Evolutionary conservation across 2,329 filamentous ascomycete genomes (phyloP), one percentile per base, ranked within the genome.

Genomic region (Penicillium freii): DNA sequence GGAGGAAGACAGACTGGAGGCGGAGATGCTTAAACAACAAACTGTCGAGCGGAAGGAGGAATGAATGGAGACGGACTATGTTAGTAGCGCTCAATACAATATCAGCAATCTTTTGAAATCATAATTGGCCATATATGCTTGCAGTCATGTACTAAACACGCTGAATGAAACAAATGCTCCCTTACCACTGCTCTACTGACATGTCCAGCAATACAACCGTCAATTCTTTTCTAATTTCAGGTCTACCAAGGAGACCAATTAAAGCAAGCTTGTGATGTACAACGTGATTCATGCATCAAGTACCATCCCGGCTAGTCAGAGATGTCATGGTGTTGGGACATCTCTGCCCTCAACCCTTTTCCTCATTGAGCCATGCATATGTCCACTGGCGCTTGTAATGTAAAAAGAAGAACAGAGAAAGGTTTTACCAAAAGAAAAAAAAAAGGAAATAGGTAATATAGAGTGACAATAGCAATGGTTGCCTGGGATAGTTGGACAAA

Each of bases 231-330:
- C 15, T 39, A 40, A 27, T 50, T 55, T 23, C 9, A 42, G n/a
- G n/a, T 54, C n/a, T 33, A 45, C 29, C 42, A 19, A 46, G 15
- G 21, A 38, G 50, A 46, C n/a, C 40, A 27, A 44, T 23, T 17
- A 7, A 36, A 27, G 13, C 2, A 19, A 46, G 33, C 11, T 46
- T 27, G 15, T 51, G 59, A 51, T 59, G 42, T 51, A 61, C 42
- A 57, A 23, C 31, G 51, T 25, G 51, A 47, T 47, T 44, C 46
- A 21, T 44, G 34, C 51, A 46, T 44, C 57, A 38, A 47, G 33
- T 21, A 31, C 51, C 27, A 40, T 54, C 42, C 43, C 38, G 51
- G 36, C 43, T 15, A 31, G 21, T 8, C 21, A n/a, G 17, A 29
- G 23, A 48, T 43, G 15, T 40, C 39, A 21, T 36, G 19, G 34